phyloP scores from a whole-genome alignment of 192 early-diverging fungal genomes.

The Podila verticillata region DNA sequence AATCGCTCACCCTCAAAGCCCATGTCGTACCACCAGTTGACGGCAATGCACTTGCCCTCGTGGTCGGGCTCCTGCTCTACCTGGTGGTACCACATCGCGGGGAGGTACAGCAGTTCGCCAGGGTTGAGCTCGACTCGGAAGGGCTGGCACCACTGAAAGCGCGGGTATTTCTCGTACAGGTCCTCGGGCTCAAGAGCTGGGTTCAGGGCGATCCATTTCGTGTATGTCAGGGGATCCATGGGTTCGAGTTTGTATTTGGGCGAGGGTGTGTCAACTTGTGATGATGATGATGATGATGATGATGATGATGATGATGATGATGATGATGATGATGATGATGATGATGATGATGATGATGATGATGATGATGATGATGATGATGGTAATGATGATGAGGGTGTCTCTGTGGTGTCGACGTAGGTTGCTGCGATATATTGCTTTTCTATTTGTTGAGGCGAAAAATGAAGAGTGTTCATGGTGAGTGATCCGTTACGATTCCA shows the following conservation, averaged over 20 bases:
- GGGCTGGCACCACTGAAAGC: conserved; percentile 52
- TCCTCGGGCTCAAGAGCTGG: conserved; percentile 51
- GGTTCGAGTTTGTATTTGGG: conserved; percentile 33
- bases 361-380: not conserved
- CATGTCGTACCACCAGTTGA: conserved; percentile 68
- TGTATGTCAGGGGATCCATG: conserved; percentile 29
- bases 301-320: not conserved
- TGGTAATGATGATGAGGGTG: not conserved
- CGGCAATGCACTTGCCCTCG: conserved; percentile 60
- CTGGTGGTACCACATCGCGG: conserved; percentile 67
- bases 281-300: not conserved
- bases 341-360: not conserved
- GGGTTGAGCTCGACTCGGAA: conserved; percentile 52
- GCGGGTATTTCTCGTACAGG: conserved; percentile 49
- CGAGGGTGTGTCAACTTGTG: not conserved
- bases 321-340: not conserved
- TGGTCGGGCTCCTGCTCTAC: conserved; percentile 57
- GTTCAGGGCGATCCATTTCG: conserved; percentile 60
- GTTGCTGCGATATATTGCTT: conserved; percentile 44
- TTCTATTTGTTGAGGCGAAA: conserved; percentile 30
- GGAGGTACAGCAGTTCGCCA: conserved; percentile 64
- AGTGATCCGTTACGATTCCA: not conserved
- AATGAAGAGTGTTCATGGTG: conserved; percentile 6
- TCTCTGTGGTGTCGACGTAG: conserved; percentile 20
- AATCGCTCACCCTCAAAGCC: conserved; percentile 52